These are phyloP conservation scores for Penicillium aurantiogriseum DNA, from an alignment of 2,329 filamentous ascomycete species.

Conservation along the genomic window DNA sequence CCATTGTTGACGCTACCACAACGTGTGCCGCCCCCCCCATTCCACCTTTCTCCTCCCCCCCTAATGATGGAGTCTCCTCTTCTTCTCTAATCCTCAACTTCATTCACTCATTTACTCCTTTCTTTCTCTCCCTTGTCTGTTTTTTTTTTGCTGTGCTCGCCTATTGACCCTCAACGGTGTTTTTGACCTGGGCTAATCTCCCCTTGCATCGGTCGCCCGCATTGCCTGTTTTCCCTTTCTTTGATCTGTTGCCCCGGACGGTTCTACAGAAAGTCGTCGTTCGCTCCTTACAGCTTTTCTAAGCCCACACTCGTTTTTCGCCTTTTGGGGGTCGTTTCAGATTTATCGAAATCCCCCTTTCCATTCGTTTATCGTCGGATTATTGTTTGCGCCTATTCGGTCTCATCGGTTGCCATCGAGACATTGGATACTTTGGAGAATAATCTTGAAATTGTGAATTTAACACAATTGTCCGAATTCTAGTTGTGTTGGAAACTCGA, in stretches of 20 bases:
- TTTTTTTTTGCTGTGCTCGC: constrained; percentile 13
- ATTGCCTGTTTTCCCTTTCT: constrained; percentile 13
- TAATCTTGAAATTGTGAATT: constrained; percentile 1
- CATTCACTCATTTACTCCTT: constrained; percentile 29
- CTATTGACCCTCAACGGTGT: constrained; percentile 14
- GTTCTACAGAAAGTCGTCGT: constrained; percentile 16
- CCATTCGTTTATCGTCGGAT: constrained; percentile 20
- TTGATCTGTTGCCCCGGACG: constrained; percentile 18
- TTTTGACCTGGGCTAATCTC: constrained; percentile 26
- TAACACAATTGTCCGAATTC: not conserved
- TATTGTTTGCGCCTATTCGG: constrained; percentile 7
- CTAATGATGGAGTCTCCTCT: constrained; percentile 5
- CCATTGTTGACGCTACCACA: constrained; percentile 15
- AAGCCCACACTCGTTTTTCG: constrained; percentile 22
- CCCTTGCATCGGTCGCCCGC: constrained; percentile 24
- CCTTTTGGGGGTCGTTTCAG: constrained; percentile 19
- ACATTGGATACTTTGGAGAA: constrained; percentile 10
- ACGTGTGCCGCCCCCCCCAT: constrained; percentile 23
- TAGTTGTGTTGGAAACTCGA: constrained; percentile 1
- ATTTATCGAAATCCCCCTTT: constrained; percentile 15
- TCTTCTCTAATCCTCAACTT: constrained; percentile 14
- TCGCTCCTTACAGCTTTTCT: constrained; percentile 24
- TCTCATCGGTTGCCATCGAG: constrained; percentile 25
- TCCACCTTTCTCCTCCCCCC: constrained; percentile 9
- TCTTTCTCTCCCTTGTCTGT: constrained; percentile 22